phyloP scores from a whole-genome alignment of 106 monocot species.

The Alisma plantagoaquatica region DNA sequence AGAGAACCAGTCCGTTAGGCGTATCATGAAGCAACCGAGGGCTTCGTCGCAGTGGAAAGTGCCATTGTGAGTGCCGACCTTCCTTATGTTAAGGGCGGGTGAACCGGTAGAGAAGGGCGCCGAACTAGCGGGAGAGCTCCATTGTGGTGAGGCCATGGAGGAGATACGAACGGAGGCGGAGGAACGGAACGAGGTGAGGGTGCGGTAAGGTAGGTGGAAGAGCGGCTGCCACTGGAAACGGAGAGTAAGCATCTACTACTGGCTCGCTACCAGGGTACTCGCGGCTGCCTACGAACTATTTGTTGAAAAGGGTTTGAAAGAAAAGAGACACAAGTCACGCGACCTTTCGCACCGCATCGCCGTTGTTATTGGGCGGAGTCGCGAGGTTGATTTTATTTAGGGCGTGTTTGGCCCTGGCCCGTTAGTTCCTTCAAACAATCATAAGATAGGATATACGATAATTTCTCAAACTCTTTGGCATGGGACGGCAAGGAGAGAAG shows the following conservation, averaged over 20 bases:
- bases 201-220: too few species aligned
- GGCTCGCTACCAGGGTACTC: too few species aligned
- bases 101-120: constrained; percentile 18
- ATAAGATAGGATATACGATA: too few species aligned
- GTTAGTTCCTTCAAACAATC: too few species aligned
- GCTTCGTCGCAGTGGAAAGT: constrained; percentile 97
- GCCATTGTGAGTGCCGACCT: constrained; percentile 84
- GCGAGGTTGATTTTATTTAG: too few species aligned
- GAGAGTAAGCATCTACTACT: too few species aligned
- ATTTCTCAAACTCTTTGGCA: too few species aligned
- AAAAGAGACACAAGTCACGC: not conserved
- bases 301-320: not conserved
- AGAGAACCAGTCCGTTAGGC: constrained; percentile 70
- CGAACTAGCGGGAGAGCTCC: constrained; percentile 6
- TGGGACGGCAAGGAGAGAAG: not conserved
- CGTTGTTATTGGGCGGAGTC: too few species aligned
- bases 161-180: too few species aligned
- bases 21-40: constrained; percentile 87
- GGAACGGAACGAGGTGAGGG: not conserved
- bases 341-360: not conserved
- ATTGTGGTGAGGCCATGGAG: not conserved
- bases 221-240: too few species aligned
- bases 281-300: too few species aligned
- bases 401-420: too few species aligned
- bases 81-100: constrained; percentile 15